A percentile compares a stretch with the other conserved stretches of the same genome.
Evolutionary conservation across 2,329 filamentous ascomycete genomes (phyloP).

Genomic region (Verticillium tricorpus): DNA sequence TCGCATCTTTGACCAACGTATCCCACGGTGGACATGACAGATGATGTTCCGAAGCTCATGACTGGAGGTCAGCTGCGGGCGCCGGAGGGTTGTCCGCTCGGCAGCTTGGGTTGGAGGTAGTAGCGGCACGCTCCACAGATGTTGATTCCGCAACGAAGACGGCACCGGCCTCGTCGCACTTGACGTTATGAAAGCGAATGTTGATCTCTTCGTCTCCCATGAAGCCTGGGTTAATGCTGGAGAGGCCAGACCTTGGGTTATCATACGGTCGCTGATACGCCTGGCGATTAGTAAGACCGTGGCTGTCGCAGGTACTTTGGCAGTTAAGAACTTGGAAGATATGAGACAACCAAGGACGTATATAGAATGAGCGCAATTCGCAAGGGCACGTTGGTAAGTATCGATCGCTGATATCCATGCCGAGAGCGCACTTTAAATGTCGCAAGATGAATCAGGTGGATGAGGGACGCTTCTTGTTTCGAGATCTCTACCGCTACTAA

Average conservation of each 20-base stretch:
- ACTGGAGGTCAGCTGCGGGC: slow-evolving; percentile 5
- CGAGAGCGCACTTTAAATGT: slow-evolving; percentile 5
- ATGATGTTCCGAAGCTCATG: slow-evolving; percentile 6
- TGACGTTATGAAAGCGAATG: slow-evolving; percentile 6
- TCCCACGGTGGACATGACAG: slow-evolving; percentile 8
- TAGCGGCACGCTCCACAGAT: slow-evolving; percentile 10
- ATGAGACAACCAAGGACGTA: slow-evolving; percentile 3
- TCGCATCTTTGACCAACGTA: background rate
- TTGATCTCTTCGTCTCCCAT: slow-evolving; percentile 5
- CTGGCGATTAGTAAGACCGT: slow-evolving; percentile 5
- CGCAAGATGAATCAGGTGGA: slow-evolving; percentile 4
- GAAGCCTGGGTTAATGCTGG: background rate
- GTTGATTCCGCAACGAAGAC: slow-evolving; percentile 5
- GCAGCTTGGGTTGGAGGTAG: background rate
- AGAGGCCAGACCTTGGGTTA: background rate
- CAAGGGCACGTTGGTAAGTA: slow-evolving; percentile 5
- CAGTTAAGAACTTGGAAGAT: slow-evolving; percentile 7
- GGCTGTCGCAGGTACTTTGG: slow-evolving; percentile 8
- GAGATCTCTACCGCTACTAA: background rate
- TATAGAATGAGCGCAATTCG: slow-evolving; percentile 1
- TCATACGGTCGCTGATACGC: background rate
- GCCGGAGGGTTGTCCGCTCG: background rate
- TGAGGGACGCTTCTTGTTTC: background rate
- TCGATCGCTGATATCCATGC: slow-evolving; percentile 5
- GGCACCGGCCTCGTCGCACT: slow-evolving; percentile 6